Base-by-base conservation (phyloP, 345 rosid genomes). In the Ailanthus altissimus region DNA sequence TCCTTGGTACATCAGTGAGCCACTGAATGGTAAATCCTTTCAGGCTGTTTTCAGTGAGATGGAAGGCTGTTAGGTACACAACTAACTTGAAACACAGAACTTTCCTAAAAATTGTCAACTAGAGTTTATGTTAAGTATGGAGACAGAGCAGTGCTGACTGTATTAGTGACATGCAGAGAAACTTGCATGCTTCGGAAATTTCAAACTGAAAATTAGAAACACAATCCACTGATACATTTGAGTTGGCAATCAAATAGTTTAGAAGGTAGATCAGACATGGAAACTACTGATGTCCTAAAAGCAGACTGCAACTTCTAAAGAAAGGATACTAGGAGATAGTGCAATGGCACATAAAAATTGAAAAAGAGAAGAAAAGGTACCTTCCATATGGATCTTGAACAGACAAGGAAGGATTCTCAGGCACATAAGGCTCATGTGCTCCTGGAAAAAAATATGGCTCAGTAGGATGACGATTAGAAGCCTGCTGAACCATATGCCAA, bases 331-430 rank as follows among this genome's bases (percentile, higher is more conserved):
- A 18, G 20, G 58, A 40, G 7, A 45, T 54, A 45, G 57, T 9
- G 47, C 32, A 43, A 47, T 25, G 42, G 14, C 25, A 25, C 25
- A 32, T 6, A 26, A 70, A 54, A 54, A n/a, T 38, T 8, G n/a
- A 53, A n/a, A 42, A 53, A 11, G 38, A 21, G 51, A 62, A 5
- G 18, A 4, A 77, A 38, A 5, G 45, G 21, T 75, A 85, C 88
- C 85, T 85, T 72, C 66, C 57, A 57, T 61, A 63, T 12, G 78
- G 72, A 64, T 68, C 81, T 36, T 32, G 76, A 64, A 61, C 53
- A 28, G 57, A 77, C 16, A 16, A 64, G 13, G 58, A 46, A 42
- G 81, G 74, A 8, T 79, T 77, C 56, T 80, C 75, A 11, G 78
- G 80, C 38, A 75, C 51, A 47, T 78, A 80, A 28, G 59, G 75